Percentiles rank a stretch among this genome's conserved stretches.
phyloP scores from a whole-genome alignment of 2,329 filamentous ascomycete species.

The Phaeosphaeriaceae sp. region DNA sequence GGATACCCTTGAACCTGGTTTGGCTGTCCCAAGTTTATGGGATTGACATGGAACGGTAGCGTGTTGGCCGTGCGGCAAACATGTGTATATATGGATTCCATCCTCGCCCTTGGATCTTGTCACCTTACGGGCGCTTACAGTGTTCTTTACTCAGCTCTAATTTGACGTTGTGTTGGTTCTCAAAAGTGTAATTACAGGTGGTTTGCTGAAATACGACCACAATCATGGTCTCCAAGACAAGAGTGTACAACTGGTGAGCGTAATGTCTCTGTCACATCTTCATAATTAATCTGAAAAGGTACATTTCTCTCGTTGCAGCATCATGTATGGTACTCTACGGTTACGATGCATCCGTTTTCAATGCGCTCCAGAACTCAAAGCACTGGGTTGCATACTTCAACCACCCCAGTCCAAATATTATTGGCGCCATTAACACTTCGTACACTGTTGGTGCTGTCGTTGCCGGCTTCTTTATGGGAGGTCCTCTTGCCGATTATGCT shows the following conservation, averaged over 20 bases:
- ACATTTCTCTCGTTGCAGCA: constrained; percentile 72
- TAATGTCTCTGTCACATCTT: background rate
- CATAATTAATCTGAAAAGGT: constrained; percentile 54
- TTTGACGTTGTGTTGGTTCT: constrained; percentile 5
- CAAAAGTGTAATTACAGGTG: background rate
- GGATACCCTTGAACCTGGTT: constrained; percentile 23
- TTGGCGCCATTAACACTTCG: constrained; percentile 68
- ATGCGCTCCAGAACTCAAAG: constrained; percentile 70
- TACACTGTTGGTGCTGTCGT: constrained; percentile 75
- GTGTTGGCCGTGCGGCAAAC: constrained; percentile 20
- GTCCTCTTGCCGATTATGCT: constrained; percentile 66
- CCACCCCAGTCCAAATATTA: constrained; percentile 52
- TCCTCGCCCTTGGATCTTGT: constrained; percentile 9
- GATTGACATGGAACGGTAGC: constrained; percentile 26
- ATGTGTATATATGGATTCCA: constrained; percentile 28
- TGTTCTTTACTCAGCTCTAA: constrained; percentile 22
- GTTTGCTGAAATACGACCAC: constrained; percentile 7
- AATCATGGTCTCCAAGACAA: constrained; percentile 45
- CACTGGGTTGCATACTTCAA: constrained; percentile 72
- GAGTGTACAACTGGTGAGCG: constrained; percentile 56
- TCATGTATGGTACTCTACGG: constrained; percentile 78
- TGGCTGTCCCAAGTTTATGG: constrained; percentile 28
- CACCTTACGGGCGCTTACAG: constrained; percentile 22
- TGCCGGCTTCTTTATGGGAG: constrained; percentile 72
- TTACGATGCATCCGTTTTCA: constrained; percentile 77